Conservation (phyloP, 2,329 filamentous ascomycete species). For the Fusarium abutilonis region DNA sequence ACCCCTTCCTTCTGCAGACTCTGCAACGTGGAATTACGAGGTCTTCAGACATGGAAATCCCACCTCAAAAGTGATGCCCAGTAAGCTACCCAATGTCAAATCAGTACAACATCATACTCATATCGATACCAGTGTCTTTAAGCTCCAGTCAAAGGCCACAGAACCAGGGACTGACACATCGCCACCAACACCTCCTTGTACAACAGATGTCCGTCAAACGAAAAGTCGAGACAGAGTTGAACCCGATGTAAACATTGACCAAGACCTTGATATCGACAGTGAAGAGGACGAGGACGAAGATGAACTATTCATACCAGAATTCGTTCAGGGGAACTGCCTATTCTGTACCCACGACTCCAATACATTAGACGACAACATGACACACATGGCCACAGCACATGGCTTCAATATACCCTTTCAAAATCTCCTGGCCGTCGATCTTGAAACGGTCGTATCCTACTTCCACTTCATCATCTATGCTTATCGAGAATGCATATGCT, state of each 20-base stretch:
- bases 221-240: not conserved
- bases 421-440: slow-evolving; percentile 55
- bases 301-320: not conserved
- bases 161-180: not conserved
- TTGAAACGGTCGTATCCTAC: slow-evolving; percentile 59
- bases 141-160: not conserved
- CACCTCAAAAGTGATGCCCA: slow-evolving; percentile 2
- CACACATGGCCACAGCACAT: slow-evolving; percentile 61
- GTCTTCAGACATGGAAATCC: not conserved
- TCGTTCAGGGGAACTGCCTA: not conserved
- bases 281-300: not conserved
- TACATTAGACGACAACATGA: slow-evolving; percentile 48
- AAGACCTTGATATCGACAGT: not conserved
- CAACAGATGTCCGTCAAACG: fast-evolving
- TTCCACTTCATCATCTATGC: slow-evolving; percentile 60
- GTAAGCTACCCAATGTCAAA: not conserved
- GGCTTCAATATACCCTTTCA: slow-evolving; percentile 56
- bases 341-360: not conserved
- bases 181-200: fast-evolving
- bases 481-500: slow-evolving; percentile 62
- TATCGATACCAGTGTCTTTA: not conserved
- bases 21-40: not conserved
- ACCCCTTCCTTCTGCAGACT: not conserved
- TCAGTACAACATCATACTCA: not conserved
- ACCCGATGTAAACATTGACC: not conserved